Evolutionary conservation across 2,329 filamentous ascomycete species (phyloP).

Genomic region (Raffaelea deltoideospora): DNA sequence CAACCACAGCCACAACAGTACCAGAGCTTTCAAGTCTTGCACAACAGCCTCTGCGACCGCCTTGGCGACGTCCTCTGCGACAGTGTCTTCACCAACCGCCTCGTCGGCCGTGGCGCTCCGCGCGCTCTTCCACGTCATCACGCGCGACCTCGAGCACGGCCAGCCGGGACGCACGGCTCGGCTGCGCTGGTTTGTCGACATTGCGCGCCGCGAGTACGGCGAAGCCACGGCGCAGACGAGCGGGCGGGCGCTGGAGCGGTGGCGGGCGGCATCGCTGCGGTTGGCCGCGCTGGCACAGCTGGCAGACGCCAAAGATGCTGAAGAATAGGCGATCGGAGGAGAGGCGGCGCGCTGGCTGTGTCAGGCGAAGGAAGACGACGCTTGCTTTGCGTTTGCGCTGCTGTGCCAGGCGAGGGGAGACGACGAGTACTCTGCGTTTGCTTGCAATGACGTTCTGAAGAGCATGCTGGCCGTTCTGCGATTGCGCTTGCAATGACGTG

Average conservation of each 20-base stretch:
- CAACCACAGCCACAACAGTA: no score
- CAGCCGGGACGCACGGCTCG: conserved; percentile 18
- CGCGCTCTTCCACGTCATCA: conserved; percentile 18
- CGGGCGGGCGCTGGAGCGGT: conserved; percentile 11
- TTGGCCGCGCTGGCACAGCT: no score
- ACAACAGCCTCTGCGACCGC: no score
- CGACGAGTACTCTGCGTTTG: neutral
- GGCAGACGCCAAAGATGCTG: no score
- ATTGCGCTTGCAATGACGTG: neutral
- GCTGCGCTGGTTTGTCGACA: conserved; percentile 19
- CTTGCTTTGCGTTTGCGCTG: neutral
- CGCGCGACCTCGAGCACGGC: conserved; percentile 19
- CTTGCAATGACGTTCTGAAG: neutral
- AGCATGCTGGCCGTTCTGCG: no score
- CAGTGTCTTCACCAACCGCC: no score
- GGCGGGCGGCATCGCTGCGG: conserved; percentile 10
- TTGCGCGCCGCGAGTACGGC: conserved; percentile 16
- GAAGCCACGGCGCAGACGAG: conserved; percentile 9
- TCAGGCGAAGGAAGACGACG: neutral
- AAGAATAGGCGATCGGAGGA: neutral
- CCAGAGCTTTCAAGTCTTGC: no score
- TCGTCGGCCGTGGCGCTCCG: conserved; percentile 10
- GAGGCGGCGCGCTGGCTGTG: neutral
- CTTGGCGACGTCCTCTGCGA: conserved; percentile 8
- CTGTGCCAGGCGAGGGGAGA: neutral